Evolutionary conservation across 352 stramenopile genomes (phyloP).

Genomic region (Phytophthora sojae): DNA sequence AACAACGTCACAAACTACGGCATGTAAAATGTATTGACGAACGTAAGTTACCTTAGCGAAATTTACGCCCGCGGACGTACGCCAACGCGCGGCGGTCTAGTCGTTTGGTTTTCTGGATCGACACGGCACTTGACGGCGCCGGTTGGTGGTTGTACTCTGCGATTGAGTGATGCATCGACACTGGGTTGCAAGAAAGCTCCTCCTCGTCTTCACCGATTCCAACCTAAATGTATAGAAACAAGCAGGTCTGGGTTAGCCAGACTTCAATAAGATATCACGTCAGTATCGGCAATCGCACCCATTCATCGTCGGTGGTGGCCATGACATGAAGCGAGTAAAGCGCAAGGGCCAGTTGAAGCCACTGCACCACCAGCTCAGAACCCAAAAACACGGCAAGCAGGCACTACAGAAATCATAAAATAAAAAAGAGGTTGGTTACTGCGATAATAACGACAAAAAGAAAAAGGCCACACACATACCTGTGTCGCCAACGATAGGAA

Average conservation of each 20-base stretch:
- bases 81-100: slow-evolving; percentile 79
- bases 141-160: slow-evolving; percentile 80
- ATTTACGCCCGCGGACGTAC: slow-evolving; percentile 75
- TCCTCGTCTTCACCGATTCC: slow-evolving; percentile 71
- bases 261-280: slow-evolving; percentile 9
- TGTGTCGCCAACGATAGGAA: slow-evolving; percentile 84
- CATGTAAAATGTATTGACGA: not conserved
- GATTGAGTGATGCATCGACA: slow-evolving; percentile 75
- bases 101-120: slow-evolving; percentile 83
- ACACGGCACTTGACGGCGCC: slow-evolving; percentile 60
- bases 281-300: slow-evolving; percentile 45
- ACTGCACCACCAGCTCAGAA: slow-evolving; percentile 85
- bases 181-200: slow-evolving; percentile 57
- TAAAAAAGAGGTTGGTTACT: not conserved
- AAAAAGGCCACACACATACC: slow-evolving; percentile 33
- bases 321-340: slow-evolving; percentile 87
- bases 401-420: slow-evolving; percentile 45
- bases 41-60: slow-evolving; percentile 48
- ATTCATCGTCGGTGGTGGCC: slow-evolving; percentile 78
- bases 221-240: slow-evolving; percentile 37
- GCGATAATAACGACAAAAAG: not conserved
- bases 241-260: not conserved
- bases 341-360: slow-evolving; percentile 83
- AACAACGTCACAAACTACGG: no score
- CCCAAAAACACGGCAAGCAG: slow-evolving; percentile 85